Percentiles rank a stretch among this genome's conserved stretches.
Evolutionary conservation across 345 rosid genomes (phyloP).

Genomic region (Rhizophora apiculata): DNA sequence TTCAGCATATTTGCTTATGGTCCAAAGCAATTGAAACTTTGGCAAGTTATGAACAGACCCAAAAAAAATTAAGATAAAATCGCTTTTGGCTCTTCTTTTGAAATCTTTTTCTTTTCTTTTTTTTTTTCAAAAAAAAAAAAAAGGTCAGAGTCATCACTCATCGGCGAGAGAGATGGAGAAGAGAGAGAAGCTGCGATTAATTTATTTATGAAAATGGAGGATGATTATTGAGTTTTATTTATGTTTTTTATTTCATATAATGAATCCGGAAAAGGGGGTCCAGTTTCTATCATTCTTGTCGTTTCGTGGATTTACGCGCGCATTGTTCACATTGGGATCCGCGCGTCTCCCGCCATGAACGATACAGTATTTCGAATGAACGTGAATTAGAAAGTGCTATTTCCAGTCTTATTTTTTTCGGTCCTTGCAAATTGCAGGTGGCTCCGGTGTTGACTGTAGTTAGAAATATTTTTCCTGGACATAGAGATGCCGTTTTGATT

Average conservation of each 20-base stretch:
- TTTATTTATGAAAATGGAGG: too few species aligned
- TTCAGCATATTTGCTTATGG: not conserved
- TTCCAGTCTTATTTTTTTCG: not conserved
- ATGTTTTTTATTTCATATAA: too few species aligned
- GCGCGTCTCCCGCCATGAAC: constrained; percentile 1
- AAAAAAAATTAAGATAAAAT: not conserved
- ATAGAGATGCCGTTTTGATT: not conserved
- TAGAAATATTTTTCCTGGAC: not conserved
- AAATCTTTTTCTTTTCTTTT: not conserved
- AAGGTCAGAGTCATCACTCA: too few species aligned
- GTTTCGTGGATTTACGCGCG: constrained; percentile 21
- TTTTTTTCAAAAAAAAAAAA: not conserved
- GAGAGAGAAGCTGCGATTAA: too few species aligned
- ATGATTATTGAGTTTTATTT: too few species aligned
- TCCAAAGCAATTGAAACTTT: not conserved
- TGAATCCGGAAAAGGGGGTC: not conserved
- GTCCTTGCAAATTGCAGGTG: not conserved
- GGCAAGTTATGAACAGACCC: not conserved
- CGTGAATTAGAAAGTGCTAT: too few species aligned
- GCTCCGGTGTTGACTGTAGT: not conserved
- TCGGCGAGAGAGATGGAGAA: too few species aligned
- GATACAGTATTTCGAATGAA: not conserved
- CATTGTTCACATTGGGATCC: constrained; percentile 3
- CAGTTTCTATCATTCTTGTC: not conserved
- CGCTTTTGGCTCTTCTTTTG: too few species aligned